These are phyloP conservation scores for Termitomyces sp. DNA, from an alignment of 768 basidiomycete species.

Conservation along the genomic window DNA sequence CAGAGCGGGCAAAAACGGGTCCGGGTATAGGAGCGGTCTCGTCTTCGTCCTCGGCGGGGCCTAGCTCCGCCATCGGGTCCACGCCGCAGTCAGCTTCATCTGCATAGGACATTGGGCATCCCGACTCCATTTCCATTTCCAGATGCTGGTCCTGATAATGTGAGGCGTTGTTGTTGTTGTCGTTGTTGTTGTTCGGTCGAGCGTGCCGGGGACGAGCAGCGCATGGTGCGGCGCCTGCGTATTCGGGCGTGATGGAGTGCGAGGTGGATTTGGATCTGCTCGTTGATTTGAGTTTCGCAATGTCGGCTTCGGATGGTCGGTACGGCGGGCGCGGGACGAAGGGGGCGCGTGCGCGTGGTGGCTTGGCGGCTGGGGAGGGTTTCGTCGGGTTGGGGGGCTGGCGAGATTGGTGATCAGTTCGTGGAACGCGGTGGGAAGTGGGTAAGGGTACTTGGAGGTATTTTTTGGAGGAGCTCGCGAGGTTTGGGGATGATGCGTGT, in stretches of 20 bases:
- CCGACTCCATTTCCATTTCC: too few species aligned
- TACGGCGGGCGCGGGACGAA: conserved; percentile 6
- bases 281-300: conserved; percentile 1
- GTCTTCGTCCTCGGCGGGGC: too few species aligned
- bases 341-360: not conserved
- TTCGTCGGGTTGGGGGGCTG: not conserved
- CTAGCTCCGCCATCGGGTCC: too few species aligned
- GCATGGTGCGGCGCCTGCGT: not conserved
- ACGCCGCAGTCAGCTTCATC: too few species aligned
- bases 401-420: not conserved
- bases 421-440: not conserved
- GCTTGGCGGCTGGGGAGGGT: not conserved
- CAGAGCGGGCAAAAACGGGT: too few species aligned
- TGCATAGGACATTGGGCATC: too few species aligned
- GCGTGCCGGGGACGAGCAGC: too few species aligned
- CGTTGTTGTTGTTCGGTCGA: too few species aligned
- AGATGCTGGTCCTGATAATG: too few species aligned
- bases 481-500: too few species aligned
- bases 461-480: not conserved
- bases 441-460: not conserved
- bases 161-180: too few species aligned
- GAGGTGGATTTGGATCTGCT: not conserved
- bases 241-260: not conserved
- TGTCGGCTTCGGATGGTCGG: conserved; percentile 3
- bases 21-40: too few species aligned